Evolutionary conservation across 805 yeast species (phyloP).

Genomic region (Candida sonorensis): DNA sequence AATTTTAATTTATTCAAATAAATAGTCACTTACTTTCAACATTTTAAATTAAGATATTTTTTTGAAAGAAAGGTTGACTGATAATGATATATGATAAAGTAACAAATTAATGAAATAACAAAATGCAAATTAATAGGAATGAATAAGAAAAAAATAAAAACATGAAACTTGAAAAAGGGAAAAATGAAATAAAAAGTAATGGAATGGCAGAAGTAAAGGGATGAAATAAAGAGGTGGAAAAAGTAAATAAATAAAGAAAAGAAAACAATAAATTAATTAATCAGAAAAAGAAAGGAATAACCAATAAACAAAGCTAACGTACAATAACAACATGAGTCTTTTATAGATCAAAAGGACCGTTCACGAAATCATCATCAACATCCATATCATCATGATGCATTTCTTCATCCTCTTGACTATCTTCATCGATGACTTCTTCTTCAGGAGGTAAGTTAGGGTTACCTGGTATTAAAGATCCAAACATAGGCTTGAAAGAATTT

Average conservation of each 20-base stretch:
- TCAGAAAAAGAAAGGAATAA: background rate
- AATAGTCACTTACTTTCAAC: too few relatives aligned
- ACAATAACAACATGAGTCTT: conserved; percentile 1
- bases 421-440: conserved; percentile 77
- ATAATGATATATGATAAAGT: too few relatives aligned
- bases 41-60: too few relatives aligned
- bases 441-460: conserved; percentile 76
- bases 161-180: too few relatives aligned
- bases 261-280: too few relatives aligned
- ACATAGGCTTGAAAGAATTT: conserved; percentile 33
- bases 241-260: background rate
- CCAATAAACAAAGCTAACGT: background rate
- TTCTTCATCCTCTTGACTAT: conserved; percentile 38
- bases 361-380: conserved; percentile 73
- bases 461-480: conserved; percentile 71
- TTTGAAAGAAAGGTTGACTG: too few relatives aligned
- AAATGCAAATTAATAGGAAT: too few relatives aligned
- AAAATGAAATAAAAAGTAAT: background rate
- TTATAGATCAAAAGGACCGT: conserved; percentile 80
- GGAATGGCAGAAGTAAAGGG: background rate
- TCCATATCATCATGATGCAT: conserved; percentile 45
- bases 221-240: background rate
- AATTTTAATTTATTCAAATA: too few relatives aligned
- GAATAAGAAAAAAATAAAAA: too few relatives aligned
- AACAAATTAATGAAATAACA: too few relatives aligned